Base-by-base conservation (phyloP, 2,329 filamentous ascomycete species). In the Botrytis deweyae region DNA sequence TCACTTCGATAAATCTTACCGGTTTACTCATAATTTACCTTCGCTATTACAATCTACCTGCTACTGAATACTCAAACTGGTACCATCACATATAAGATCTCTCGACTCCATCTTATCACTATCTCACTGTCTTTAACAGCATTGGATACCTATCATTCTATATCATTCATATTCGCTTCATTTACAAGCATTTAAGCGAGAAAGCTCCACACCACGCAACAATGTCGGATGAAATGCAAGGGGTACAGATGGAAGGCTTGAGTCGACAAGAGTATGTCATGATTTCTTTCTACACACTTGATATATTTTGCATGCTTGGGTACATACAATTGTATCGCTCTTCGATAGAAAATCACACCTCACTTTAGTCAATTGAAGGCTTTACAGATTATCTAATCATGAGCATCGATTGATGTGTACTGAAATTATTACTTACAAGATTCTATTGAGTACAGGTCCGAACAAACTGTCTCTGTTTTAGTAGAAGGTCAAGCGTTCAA, bases 401-500 rank as follows among this genome's bases (percentile, higher is more conserved):
- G 22, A n/a, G 14, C 25, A n/a, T 18, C 14, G 14, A 18, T 42
- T n/a, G 22, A 40, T 63, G 3, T 63, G 18, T n/a, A 16, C 6
- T 63, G 25, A 5, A 63, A 38, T 4, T 5, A 5, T n/a, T n/a
- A 63, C 61, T 63, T 42, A 63, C 61, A 9, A n/a, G 36, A 9
- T 2, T 40, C 10, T 18, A 58, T 4, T 33, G 52, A 6, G 1
- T n/a, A 63, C 25, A 63, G 61, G 14, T 0, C 14, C 36, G 3
- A 4, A 18, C 1, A 40, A 42, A 63, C 36, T 20, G 7, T 63
- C 25, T 4, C 22, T 4, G 1, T 63, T 18, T 0, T n/a, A 14
- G 25, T 40, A 7, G 22, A n/a, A 9, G 0, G 5, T 4, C 3
- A 1, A 14, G 12, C 9, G 8, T 5, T n/a, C 36, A n/a, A 42